These are phyloP conservation scores for Lachnum nothofagi DNA, from an alignment of 2,329 filamentous ascomycete species.

Conservation along the genomic window DNA sequence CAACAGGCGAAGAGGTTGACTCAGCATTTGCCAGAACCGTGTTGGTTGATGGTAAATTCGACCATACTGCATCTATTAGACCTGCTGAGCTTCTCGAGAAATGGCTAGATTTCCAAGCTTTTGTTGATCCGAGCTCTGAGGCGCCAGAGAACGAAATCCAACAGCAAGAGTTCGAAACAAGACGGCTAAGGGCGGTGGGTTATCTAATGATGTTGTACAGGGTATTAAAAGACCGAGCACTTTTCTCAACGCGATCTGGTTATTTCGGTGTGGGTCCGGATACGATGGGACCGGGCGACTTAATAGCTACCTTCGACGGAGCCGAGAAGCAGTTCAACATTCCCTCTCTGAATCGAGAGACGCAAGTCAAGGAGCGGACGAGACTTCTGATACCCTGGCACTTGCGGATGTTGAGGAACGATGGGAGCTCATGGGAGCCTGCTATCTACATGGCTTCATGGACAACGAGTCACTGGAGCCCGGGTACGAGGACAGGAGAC, in stretches of 20 bases:
- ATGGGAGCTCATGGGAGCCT: background rate
- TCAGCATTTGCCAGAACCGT: background rate
- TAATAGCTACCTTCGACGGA: background rate
- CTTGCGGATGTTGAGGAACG: background rate
- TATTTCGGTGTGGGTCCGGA: background rate
- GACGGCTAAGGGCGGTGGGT: background rate
- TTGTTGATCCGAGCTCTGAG: background rate
- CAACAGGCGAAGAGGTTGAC: background rate
- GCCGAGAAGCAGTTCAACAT: background rate
- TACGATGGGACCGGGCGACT: background rate
- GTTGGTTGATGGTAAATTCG: background rate
- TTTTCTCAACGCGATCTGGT: background rate
- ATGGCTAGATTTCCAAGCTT: background rate
- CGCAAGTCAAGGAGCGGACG: background rate
- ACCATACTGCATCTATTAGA: no score
- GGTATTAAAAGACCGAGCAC: background rate
- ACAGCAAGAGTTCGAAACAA: background rate
- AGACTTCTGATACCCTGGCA: background rate
- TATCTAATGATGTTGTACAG: background rate
- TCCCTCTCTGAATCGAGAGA: background rate
- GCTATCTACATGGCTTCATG: background rate
- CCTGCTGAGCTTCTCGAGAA: background rate
- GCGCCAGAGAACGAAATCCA: background rate
- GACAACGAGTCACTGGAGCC: background rate
- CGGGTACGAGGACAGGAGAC: background rate